Evolutionary conservation across 768 basidiomycete species (phyloP), one percentile per base, ranked within the genome.

Genomic region (Rhodotorula paludigena): DNA sequence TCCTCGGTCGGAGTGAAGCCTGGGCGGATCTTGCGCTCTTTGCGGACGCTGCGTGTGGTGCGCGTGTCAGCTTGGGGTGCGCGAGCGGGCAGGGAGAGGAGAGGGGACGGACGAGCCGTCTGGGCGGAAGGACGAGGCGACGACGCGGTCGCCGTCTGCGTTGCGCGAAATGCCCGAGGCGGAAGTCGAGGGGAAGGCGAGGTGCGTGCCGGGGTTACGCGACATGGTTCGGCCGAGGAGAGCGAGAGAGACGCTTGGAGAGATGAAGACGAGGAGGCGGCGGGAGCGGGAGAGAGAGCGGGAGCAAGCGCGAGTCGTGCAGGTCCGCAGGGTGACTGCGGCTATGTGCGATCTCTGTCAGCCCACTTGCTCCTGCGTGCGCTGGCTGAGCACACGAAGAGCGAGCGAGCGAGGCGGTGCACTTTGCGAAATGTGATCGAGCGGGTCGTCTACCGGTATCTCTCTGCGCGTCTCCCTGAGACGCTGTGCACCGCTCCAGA

Each of bases 1-100:
- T 71, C 69, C 23, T 71, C 69, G 20, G 55, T 53, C 4, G 69
- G 69, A 0, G 69, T 71, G 69, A 32, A 71, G 23, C 69, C 69
- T 0, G 69, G 64, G 18, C 69, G 61, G 53, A 71, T 55, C 57
- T 66, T 66, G 64, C 59, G 35, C 51, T 71, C 69, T 28, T 63
- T 58, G 32, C 69, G 64, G n/a, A 35, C 35, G 25, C 69, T 70
- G 36, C 10, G 3, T 1, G 16, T 0, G 41, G 11, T 5, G 11
- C 8, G 10, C n/a, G 12, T 9, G 32, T 23, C 41, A 28, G 56
- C 25, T 20, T 7, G 20, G 25, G 38, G 62, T 7, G 39, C 6
- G 33, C n/a, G 45, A 28, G 18, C 3, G 11, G 45, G 10, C 3
- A 32, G 39, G 33, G 44, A 48, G 16, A 30, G 15, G 14, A n/a